Evolutionary conservation across 75 land plant genomes (phyloP).

Genomic region (Chamaecyparis obtusa): DNA sequence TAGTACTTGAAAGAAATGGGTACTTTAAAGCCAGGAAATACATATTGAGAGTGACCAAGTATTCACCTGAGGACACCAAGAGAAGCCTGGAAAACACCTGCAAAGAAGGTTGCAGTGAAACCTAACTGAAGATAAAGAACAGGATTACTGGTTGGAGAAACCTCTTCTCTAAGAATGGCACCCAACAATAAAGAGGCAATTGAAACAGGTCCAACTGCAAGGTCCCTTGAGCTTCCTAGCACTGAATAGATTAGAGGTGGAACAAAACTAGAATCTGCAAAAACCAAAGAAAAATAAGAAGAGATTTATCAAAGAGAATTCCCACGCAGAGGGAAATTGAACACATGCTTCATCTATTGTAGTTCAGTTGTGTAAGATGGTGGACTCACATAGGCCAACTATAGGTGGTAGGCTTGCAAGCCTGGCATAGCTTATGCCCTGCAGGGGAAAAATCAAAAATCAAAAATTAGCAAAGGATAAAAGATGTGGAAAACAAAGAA

Average conservation of each 20-base stretch:
- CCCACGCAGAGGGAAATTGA: not conserved
- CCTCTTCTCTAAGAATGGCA: conserved; percentile 27
- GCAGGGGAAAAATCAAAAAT: conserved; percentile 2
- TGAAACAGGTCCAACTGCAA: conserved; percentile 44
- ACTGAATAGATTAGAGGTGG: conserved; percentile 41
- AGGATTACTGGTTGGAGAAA: conserved; percentile 9
- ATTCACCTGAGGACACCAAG: conserved; percentile 38
- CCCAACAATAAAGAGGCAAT: conserved; percentile 43
- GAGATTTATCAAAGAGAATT: not conserved
- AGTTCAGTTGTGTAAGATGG: not conserved
- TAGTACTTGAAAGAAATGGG: not conserved
- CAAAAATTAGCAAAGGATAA: not conserved
- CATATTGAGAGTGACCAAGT: not conserved
- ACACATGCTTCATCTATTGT: not conserved
- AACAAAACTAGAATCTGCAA: conserved; percentile 53
- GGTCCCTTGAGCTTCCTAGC: conserved; percentile 46
- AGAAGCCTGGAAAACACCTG: conserved; percentile 40
- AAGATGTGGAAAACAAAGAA: not conserved
- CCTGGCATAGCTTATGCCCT: conserved; percentile 54
- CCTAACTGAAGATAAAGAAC: conserved; percentile 23
- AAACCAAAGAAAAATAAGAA: not conserved
- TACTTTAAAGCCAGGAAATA: not conserved
- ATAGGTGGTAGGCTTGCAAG: conserved; percentile 44
- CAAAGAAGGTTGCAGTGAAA: conserved; percentile 47
- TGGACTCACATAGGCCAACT: conserved; percentile 41